These are phyloP conservation scores for Aspergillus quadricinctus DNA, from an alignment of 2,329 filamentous ascomycete genomes.

Conservation along the genomic window DNA sequence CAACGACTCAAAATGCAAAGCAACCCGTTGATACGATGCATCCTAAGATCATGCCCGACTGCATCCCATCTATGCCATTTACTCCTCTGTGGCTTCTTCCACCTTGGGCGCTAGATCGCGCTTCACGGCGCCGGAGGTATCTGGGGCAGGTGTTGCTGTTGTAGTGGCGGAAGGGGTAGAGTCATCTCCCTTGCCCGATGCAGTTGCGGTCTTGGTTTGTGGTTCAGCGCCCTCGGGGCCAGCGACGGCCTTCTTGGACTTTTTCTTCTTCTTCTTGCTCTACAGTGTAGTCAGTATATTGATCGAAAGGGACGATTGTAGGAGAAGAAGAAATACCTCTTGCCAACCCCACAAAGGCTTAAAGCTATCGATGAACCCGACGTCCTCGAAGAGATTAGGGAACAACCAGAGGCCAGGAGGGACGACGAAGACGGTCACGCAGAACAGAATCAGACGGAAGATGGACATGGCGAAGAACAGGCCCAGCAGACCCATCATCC, in stretches of 20 bases:
- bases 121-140: constrained; percentile 31
- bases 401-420: constrained; percentile 95
- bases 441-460: constrained; percentile 91
- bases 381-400: constrained; percentile 96
- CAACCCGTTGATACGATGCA: neutral
- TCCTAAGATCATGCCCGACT: neutral
- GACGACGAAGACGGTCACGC: constrained; percentile 78
- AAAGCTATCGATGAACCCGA: constrained; percentile 97
- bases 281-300: constrained; percentile 13
- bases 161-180: constrained; percentile 29
- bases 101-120: constrained; percentile 42
- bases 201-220: constrained; percentile 1
- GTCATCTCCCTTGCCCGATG: constrained; percentile 3
- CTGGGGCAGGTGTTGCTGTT: constrained; percentile 33
- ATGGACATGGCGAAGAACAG: constrained; percentile 98
- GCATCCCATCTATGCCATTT: constrained; percentile 9
- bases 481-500: constrained; percentile 80
- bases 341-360: constrained; percentile 97
- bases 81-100: constrained; percentile 43
- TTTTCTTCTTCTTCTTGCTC: constrained; percentile 40
- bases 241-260: constrained; percentile 24
- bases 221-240: constrained; percentile 8
- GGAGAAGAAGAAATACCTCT: constrained; percentile 58
- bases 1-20: neutral
- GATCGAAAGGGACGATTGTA: neutral